phyloP scores from a whole-genome alignment of 345 rosid genomes.

The Eucalyptus victrix region DNA sequence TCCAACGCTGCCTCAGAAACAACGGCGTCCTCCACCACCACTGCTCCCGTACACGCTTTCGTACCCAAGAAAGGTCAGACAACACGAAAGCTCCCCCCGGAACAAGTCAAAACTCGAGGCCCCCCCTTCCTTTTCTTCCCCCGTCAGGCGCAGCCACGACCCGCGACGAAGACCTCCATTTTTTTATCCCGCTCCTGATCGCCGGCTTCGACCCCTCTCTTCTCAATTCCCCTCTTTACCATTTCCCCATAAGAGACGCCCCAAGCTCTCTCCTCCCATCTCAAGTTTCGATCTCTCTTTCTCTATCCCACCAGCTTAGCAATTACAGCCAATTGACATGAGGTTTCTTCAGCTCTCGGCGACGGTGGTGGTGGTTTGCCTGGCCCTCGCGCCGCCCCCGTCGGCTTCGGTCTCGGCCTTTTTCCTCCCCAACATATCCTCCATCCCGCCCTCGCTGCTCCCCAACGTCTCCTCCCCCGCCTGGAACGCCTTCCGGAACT shows the following conservation, averaged over 20 bases:
- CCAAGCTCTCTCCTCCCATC: background rate
- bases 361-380: background rate
- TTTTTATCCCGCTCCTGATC: background rate
- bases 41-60: background rate
- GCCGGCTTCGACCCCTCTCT: background rate
- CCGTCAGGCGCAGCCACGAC: background rate
- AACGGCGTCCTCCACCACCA: background rate
- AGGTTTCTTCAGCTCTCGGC: background rate
- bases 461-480: constrained; percentile 8
- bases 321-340: background rate
- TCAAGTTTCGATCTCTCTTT: background rate
- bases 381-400: background rate
- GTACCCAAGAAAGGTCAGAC: background rate
- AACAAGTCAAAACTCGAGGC: background rate
- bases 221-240: background rate
- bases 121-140: background rate
- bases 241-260: background rate
- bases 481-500: constrained; percentile 52
- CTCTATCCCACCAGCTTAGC: background rate
- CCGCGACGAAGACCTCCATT: background rate
- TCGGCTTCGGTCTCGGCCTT: constrained; percentile 1
- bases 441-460: constrained; percentile 18
- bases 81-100: background rate
- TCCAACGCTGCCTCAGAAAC: background rate
- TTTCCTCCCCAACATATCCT: constrained; percentile 27